Conservation (phyloP, 202 grass and related monocot species). For the Eragrostis tef region DNA sequence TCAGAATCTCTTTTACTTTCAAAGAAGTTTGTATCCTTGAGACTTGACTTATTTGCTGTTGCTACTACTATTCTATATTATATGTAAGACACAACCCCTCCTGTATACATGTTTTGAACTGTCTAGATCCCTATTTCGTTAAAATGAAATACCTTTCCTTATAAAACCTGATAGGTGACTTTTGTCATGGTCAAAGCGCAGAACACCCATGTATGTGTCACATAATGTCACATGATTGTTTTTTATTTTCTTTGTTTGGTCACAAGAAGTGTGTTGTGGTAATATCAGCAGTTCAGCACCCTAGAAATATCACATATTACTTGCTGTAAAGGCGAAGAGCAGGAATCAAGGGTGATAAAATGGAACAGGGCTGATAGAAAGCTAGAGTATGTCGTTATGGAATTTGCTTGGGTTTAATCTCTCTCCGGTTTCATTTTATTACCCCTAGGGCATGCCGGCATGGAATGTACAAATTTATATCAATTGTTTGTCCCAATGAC, state of each 20-base stretch:
- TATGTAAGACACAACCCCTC: not conserved
- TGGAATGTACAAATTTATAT: no score
- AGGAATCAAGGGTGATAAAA: not conserved
- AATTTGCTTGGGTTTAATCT: not conserved
- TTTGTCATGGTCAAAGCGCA: no score
- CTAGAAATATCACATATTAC: no score
- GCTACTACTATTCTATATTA: not conserved
- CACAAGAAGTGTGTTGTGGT: no score
- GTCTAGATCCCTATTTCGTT: not conserved
- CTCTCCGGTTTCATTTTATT: no score
- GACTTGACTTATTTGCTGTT: not conserved
- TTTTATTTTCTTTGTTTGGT: no score
- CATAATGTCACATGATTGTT: not conserved
- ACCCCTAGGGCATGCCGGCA: no score
- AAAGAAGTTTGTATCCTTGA: constrained; percentile 10
- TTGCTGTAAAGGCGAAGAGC: not conserved
- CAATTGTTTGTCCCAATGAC: no score
- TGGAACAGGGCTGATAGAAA: not conserved
- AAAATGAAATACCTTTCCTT: no score
- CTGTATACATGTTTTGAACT: constrained; percentile 13
- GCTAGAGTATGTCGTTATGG: not conserved
- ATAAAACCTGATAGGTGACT: no score
- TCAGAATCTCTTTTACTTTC: constrained; percentile 10
- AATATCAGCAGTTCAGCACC: not conserved
- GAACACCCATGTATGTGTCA: not conserved